A percentile compares a stretch with the other conserved stretches of the same genome.
These are phyloP conservation scores for Umbelopsis isabellina DNA, from an alignment of 192 early-diverging fungal species.

Conservation along the genomic window DNA sequence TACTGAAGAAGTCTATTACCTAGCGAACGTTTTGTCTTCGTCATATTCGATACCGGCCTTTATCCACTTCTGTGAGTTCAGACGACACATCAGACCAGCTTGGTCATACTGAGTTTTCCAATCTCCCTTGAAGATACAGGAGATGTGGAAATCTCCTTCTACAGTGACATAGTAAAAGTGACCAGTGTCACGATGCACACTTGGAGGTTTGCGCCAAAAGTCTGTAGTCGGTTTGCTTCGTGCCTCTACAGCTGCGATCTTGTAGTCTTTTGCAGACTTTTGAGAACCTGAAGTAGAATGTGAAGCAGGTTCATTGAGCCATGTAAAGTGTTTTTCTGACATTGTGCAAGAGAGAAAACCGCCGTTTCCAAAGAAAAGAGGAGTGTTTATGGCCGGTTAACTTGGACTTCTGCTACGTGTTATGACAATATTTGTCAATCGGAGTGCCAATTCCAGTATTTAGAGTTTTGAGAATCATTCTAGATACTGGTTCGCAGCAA, in stretches of 20 bases:
- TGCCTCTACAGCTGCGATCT: not conserved
- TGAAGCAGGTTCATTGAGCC: slow-evolving; percentile 12
- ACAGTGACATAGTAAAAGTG: not conserved
- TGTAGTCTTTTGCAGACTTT: not conserved
- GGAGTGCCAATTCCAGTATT: not conserved
- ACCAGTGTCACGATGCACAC: slow-evolving; percentile 1
- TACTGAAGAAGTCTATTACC: not conserved
- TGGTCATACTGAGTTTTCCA: slow-evolving; percentile 13
- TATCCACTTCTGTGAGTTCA: not conserved
- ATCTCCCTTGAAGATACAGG: not conserved
- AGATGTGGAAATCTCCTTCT: not conserved
- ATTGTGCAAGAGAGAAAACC: not conserved
- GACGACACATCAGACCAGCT: slow-evolving; percentile 1
- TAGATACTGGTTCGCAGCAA: too few relatives aligned
- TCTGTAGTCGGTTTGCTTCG: not conserved
- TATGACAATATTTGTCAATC: not conserved
- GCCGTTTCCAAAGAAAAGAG: too few relatives aligned
- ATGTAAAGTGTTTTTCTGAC: not conserved
- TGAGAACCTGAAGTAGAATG: not conserved
- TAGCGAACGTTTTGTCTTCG: not conserved
- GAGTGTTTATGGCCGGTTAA: too few relatives aligned
- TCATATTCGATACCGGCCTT: slow-evolving; percentile 13
- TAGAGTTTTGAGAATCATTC: too few relatives aligned
- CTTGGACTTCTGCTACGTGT: not conserved
- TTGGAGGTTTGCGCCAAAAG: slow-evolving; percentile 17